A percentile compares a stretch with the other conserved stretches of the same genome.
Evolutionary conservation across 257 asterid species (phyloP).

Genomic region (Leonotis leonurus): DNA sequence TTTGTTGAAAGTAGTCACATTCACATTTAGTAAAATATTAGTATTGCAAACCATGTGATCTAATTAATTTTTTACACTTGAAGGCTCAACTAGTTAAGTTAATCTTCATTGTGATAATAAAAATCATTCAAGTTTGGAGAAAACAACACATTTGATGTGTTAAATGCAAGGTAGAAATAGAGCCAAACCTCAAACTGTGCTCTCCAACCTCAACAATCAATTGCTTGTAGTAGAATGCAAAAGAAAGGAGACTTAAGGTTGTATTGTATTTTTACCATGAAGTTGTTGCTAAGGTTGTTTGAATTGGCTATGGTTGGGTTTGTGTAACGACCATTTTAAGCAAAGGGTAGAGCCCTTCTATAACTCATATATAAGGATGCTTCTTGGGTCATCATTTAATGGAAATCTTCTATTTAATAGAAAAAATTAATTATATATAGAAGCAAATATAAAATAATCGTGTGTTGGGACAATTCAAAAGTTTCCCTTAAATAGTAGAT

Average conservation of each 20-base stretch:
- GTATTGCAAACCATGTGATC: not conserved
- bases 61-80: too few species aligned
- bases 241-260: not conserved
- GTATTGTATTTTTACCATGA: slow-evolving; percentile 7
- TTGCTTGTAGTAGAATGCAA: slow-evolving; percentile 28
- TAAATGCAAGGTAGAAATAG: not conserved
- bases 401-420: slow-evolving; percentile 2
- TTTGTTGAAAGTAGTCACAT: not conserved
- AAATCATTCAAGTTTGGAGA: not conserved
- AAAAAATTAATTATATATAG: not conserved
- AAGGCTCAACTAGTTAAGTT: not conserved
- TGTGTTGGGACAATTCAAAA: not conserved
- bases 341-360: slow-evolving; percentile 13
- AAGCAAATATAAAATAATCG: not conserved
- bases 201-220: not conserved
- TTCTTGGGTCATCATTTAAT: slow-evolving; percentile 3
- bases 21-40: not conserved
- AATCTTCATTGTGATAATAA: slow-evolving; percentile 1
- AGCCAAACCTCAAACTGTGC: not conserved
- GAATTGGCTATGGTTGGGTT: slow-evolving; percentile 13
- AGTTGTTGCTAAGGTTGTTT: slow-evolving; percentile 25
- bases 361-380: not conserved
- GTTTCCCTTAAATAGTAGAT: not conserved
- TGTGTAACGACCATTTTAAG: slow-evolving; percentile 30
- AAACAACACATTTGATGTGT: not conserved